phyloP scores from a whole-genome alignment of 73 alveolate species.

The Diophrys sp. region DNA sequence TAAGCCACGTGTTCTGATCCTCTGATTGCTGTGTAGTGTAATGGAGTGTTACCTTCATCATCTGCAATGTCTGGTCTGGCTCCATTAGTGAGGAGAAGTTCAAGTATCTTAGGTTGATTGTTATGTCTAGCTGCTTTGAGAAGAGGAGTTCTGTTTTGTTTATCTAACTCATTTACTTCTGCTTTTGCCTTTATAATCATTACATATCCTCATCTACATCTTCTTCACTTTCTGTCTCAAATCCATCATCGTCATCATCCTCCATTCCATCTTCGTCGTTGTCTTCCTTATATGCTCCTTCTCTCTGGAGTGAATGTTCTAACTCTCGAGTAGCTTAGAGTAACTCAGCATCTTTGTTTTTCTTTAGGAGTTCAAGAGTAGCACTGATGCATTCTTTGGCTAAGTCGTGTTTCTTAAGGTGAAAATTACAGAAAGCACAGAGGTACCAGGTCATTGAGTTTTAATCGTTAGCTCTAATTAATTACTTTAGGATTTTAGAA shows the following conservation, averaged over 20 bases:
- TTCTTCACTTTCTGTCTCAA: conserved; percentile 45
- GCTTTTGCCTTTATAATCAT: conserved; percentile 62
- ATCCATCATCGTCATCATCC: conserved; percentile 30
- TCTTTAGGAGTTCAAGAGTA: conserved; percentile 4
- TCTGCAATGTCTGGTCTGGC: conserved; percentile 66
- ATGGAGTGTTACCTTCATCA: conserved; percentile 61
- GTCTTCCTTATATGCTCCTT: conserved; percentile 15
- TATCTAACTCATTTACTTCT: conserved; percentile 58
- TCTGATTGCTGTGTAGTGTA: conserved; percentile 61
- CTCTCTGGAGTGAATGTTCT: conserved; percentile 8
- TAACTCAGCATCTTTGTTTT: conserved; percentile 29
- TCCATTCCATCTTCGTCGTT: conserved; percentile 11
- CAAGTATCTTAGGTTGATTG: conserved; percentile 29
- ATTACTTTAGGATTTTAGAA: conserved; percentile 21
- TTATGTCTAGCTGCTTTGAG: conserved; percentile 63
- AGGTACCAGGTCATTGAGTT: conserved; percentile 59
- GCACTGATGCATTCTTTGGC: conserved; percentile 45
- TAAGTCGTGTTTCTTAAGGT: conserved; percentile 38
- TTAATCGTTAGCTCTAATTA: conserved; percentile 45
- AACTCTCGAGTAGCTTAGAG: conserved; percentile 44
- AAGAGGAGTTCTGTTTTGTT: conserved; percentile 45
- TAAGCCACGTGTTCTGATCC: conserved; percentile 55
- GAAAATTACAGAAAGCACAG: conserved; percentile 39
- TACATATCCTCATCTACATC: conserved; percentile 18
- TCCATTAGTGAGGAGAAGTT: conserved; percentile 55